These are phyloP conservation scores for Pulicaria dysenterica DNA, from an alignment of 129 eudicot species.

Conservation along the genomic window DNA sequence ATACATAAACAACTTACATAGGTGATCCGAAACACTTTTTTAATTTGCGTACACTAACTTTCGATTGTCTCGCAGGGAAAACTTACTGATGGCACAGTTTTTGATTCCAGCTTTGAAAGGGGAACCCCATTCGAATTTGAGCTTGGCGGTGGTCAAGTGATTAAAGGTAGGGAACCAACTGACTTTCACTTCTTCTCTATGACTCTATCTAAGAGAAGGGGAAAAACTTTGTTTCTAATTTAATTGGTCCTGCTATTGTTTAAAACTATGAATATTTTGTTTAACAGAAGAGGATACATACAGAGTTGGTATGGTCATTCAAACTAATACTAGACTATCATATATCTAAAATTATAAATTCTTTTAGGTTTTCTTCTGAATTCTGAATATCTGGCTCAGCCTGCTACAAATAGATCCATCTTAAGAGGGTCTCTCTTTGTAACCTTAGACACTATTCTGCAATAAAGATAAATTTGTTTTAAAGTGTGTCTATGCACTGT, in stretches of 20 bases:
- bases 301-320: not conserved
- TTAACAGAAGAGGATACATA: conserved; percentile 11
- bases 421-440: not conserved
- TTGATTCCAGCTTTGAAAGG: conserved; percentile 96
- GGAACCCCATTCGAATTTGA: conserved; percentile 96
- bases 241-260: conserved; percentile 1
- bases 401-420: no score
- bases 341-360: not conserved
- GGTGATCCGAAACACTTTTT: no score
- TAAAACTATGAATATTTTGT: not conserved
- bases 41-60: not conserved
- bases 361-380: not conserved
- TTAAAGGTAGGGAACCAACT: conserved; percentile 57
- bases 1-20: no score
- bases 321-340: not conserved
- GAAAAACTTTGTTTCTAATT: not conserved
- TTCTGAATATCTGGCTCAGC: not conserved
- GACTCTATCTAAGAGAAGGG: not conserved
- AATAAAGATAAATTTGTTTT: not conserved
- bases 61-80: conserved; percentile 61
- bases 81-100: conserved; percentile 94
- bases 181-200: conserved; percentile 4
- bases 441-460: not conserved
- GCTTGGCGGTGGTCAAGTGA: conserved; percentile 95
- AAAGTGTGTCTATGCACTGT: not conserved